These are phyloP conservation scores for Diplotaxis tenuifolia DNA, from an alignment of 345 rosid genomes.

Conservation along the genomic window DNA sequence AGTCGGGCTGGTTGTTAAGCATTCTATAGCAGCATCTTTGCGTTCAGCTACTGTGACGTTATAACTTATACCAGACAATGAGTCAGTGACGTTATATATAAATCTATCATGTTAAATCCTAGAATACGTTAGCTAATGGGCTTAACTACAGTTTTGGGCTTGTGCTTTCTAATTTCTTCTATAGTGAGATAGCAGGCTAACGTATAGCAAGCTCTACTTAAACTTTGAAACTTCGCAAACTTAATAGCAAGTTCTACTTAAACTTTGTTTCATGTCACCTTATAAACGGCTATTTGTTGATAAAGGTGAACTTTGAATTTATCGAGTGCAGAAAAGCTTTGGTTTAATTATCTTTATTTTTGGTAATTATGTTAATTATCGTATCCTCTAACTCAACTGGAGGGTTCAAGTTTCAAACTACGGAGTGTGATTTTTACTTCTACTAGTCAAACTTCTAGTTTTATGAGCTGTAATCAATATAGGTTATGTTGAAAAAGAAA, in stretches of 20 bases:
- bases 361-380: constrained; percentile 56
- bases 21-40: not conserved
- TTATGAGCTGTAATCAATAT: not conserved
- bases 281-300: not conserved
- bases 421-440: constrained; percentile 46
- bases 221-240: not conserved
- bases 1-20: too few species aligned
- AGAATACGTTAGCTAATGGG: not conserved
- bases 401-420: constrained; percentile 23
- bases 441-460: constrained; percentile 2
- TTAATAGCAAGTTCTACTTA: not conserved
- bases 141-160: not conserved
- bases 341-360: not conserved
- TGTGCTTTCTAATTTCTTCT: not conserved
- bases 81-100: not conserved
- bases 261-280: not conserved
- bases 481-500: not conserved
- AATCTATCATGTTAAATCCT: not conserved
- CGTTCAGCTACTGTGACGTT: too few species aligned
- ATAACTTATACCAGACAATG: not conserved
- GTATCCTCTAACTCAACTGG: constrained; percentile 25
- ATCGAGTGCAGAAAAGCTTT: not conserved
- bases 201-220: not conserved
- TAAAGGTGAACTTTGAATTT: not conserved
- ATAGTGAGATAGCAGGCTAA: too few species aligned